These are phyloP conservation scores for Candida tropicalis DNA, from an alignment of 1,139 yeast species.

Conservation along the genomic window DNA sequence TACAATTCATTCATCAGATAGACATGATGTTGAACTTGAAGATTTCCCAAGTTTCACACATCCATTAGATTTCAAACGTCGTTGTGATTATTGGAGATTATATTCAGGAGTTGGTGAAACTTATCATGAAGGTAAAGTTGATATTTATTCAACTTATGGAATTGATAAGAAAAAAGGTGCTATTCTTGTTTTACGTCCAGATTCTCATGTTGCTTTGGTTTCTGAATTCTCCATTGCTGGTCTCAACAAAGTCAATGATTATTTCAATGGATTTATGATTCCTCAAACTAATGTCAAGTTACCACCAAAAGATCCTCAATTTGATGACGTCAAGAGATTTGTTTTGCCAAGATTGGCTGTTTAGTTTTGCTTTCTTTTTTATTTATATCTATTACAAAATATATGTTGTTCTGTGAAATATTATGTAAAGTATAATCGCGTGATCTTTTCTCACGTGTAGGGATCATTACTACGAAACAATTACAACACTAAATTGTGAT, in stretches of 20 bases:
- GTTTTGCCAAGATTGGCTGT: constrained; percentile 5
- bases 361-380: not conserved
- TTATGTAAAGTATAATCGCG: too few species aligned
- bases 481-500: too few species aligned
- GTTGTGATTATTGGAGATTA: constrained; percentile 32
- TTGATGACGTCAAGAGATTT: constrained; percentile 10
- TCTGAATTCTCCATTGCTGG: constrained; percentile 21
- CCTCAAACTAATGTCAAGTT: constrained; percentile 18
- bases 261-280: constrained; percentile 25
- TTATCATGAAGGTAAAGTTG: constrained; percentile 14
- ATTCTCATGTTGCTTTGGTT: constrained; percentile 33
- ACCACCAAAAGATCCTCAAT: constrained; percentile 11
- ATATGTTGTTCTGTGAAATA: too few species aligned
- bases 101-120: constrained; percentile 23
- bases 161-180: constrained; percentile 27
- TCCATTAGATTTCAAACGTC: constrained; percentile 25
- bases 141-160: constrained; percentile 25
- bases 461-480: too few species aligned
- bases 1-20: constrained; percentile 24
- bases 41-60: constrained; percentile 30
- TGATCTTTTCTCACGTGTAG: too few species aligned
- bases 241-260: constrained; percentile 21
- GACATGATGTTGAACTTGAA: constrained; percentile 22
- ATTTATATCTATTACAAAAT: too few species aligned
- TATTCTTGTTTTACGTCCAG: constrained; percentile 34